Evolutionary conservation across 1,139 yeast species (phyloP).

Genomic region (Scheffersomyces segobiensis): DNA sequence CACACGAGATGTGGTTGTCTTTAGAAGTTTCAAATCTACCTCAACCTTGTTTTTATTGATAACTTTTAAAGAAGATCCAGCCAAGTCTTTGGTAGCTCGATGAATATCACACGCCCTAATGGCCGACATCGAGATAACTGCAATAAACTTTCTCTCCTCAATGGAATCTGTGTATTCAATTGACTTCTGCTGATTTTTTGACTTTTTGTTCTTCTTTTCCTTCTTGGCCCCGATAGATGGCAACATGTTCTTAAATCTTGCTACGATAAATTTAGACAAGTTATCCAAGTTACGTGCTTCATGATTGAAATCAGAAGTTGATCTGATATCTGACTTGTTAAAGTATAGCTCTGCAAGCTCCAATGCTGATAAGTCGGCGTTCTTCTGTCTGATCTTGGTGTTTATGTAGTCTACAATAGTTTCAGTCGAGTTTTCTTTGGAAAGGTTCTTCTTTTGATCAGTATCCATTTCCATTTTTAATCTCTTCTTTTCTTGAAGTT

Average conservation of each 20-base stretch:
- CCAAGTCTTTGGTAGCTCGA: conserved; percentile 55
- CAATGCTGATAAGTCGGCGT: conserved; percentile 59
- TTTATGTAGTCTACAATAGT: conserved; percentile 63
- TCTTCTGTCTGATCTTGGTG: conserved; percentile 47
- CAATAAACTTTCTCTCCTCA: conserved; percentile 46
- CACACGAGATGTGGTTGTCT: conserved; percentile 50
- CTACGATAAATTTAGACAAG: conserved; percentile 43
- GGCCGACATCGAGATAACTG: conserved; percentile 69
- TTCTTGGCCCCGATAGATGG: conserved; percentile 25
- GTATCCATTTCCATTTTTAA: conserved; percentile 60
- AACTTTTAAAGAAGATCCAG: conserved; percentile 61
- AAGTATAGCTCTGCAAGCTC: conserved; percentile 63
- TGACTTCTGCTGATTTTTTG: conserved; percentile 17
- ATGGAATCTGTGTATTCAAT: conserved; percentile 4
- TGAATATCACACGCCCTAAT: conserved; percentile 72
- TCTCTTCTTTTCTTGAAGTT: conserved; percentile 52
- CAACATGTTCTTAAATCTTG: conserved; percentile 46
- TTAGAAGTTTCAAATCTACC: conserved; percentile 56
- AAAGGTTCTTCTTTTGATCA: conserved; percentile 49
- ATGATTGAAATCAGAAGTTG: conserved; percentile 48
- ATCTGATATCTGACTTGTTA: conserved; percentile 47
- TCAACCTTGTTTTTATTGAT: conserved; percentile 66
- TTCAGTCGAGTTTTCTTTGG: conserved; percentile 50
- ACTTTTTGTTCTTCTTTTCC: conserved; percentile 25
- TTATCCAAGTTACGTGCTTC: conserved; percentile 50